Conservation (phyloP, 805 yeast genomes). For the Candida michaelii region DNA sequence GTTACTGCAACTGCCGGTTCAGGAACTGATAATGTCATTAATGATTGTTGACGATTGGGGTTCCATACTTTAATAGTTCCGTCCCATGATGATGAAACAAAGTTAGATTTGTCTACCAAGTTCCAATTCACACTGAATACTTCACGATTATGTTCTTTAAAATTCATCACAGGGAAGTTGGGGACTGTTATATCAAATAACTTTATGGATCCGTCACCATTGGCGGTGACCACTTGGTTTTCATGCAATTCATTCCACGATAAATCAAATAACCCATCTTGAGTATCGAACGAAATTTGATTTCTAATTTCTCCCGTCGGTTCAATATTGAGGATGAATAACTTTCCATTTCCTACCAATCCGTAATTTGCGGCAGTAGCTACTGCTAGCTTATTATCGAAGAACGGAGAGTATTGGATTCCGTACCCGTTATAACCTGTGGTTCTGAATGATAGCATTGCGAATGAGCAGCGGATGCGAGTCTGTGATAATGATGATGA, state of each 20-base stretch:
- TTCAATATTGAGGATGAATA: constrained; percentile 67
- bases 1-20: constrained; percentile 18
- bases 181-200: constrained; percentile 72
- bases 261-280: constrained; percentile 85
- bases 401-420: constrained; percentile 87
- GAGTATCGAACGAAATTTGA: constrained; percentile 74
- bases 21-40: constrained; percentile 48
- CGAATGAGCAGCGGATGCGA: too few species aligned
- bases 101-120: constrained; percentile 60
- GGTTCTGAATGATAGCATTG: constrained; percentile 73
- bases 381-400: constrained; percentile 85
- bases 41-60: constrained; percentile 55
- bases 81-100: constrained; percentile 89
- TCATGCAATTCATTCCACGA: constrained; percentile 92
- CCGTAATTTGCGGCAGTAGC: constrained; percentile 93
- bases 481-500: too few species aligned
- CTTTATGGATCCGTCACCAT: constrained; percentile 88
- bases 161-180: constrained; percentile 70
- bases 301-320: constrained; percentile 60
- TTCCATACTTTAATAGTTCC: constrained; percentile 82
- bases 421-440: constrained; percentile 84
- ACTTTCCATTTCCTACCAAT: constrained; percentile 87
- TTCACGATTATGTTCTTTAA: constrained; percentile 75
- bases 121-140: constrained; percentile 77
- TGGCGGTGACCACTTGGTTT: constrained; percentile 76